Evolutionary conservation across 768 basidiomycete genomes (phyloP).

Genomic region (Leucocoprinus leucothites): DNA sequence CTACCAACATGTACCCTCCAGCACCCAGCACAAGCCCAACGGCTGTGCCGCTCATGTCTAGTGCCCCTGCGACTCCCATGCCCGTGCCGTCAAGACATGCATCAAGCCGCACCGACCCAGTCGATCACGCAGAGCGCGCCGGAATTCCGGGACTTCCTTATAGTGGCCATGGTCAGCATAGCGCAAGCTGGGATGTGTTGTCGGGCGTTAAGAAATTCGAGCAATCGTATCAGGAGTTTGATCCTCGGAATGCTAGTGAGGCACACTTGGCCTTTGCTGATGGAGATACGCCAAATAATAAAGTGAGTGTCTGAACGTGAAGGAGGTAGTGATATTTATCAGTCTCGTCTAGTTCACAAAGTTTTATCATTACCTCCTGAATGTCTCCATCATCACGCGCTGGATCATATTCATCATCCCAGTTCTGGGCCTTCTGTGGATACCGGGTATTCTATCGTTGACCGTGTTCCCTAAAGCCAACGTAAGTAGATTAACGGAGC

Average conservation of each 20-base stretch:
- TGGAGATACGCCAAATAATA: slow-evolving; percentile 57
- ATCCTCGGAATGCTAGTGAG: slow-evolving; percentile 48
- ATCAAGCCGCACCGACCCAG: background rate
- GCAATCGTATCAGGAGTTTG: slow-evolving; percentile 56
- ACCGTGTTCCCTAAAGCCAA: slow-evolving; percentile 43
- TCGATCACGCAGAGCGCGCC: slow-evolving; percentile 10
- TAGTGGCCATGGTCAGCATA: slow-evolving; percentile 15
- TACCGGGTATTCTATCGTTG: slow-evolving; percentile 70
- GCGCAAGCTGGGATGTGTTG: slow-evolving; percentile 49
- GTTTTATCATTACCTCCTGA: slow-evolving; percentile 71
- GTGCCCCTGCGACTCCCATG: background rate
- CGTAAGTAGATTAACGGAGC: slow-evolving; percentile 29
- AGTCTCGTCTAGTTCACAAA: slow-evolving; percentile 43
- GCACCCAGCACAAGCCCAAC: background rate
- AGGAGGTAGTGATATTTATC: background rate
- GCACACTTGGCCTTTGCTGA: slow-evolving; percentile 55
- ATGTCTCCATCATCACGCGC: slow-evolving; percentile 72
- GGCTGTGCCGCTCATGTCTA: background rate
- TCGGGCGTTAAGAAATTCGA: slow-evolving; percentile 50
- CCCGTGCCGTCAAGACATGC: background rate
- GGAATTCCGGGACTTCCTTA: slow-evolving; percentile 11
- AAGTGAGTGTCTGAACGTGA: slow-evolving; percentile 28
- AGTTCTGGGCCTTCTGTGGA: slow-evolving; percentile 63
- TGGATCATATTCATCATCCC: slow-evolving; percentile 83
- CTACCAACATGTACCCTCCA: slow-evolving; percentile 1